phyloP scores from a whole-genome alignment of 495 filamentous ascomycete genomes.

The Talaromyces adpressus region DNA sequence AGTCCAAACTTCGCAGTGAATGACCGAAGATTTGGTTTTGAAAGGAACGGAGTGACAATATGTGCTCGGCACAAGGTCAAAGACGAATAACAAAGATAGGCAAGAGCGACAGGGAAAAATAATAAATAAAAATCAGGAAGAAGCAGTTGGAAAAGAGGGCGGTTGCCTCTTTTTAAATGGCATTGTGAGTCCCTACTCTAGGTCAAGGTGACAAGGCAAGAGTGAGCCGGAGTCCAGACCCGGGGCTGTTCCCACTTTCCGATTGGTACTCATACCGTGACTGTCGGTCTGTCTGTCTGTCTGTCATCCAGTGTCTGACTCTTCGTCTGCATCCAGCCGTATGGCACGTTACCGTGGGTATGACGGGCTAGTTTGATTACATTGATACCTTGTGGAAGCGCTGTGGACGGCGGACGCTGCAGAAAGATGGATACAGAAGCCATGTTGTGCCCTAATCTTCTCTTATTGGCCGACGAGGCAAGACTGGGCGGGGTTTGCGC shows the following conservation, averaged over 20 bases:
- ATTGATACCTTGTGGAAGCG: neutral
- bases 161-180: neutral
- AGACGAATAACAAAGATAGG: neutral
- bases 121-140: neutral
- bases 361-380: neutral
- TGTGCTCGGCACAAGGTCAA: constrained; percentile 5
- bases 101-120: neutral
- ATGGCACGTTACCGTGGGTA: neutral
- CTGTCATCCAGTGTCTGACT: neutral
- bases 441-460: neutral
- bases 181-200: neutral
- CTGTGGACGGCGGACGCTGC: neutral
- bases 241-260: neutral
- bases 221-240: neutral
- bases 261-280: neutral
- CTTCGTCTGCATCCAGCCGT: neutral
- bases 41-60: neutral
- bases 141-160: neutral
- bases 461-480: neutral
- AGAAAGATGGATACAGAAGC: neutral
- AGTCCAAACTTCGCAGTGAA: constrained; percentile 4
- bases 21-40: neutral
- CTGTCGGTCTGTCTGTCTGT: no score
- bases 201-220: neutral
- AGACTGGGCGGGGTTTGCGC: neutral